Percentiles rank a stretch among this genome's conserved stretches.
phyloP scores from a whole-genome alignment of 2,329 filamentous ascomycete genomes.

The Fusarium miscanthi region DNA sequence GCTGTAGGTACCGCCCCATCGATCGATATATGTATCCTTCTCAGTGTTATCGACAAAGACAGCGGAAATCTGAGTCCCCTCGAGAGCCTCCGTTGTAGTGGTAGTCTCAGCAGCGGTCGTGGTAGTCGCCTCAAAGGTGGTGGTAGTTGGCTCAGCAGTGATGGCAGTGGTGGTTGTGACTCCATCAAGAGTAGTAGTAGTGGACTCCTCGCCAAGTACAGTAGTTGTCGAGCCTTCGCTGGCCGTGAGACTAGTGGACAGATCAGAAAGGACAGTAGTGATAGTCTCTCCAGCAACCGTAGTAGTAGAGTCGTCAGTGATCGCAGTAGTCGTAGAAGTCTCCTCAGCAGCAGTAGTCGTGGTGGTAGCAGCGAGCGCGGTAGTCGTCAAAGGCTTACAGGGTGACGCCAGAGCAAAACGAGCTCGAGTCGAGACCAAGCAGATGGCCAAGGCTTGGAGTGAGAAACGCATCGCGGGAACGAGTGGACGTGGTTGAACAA shows the following conservation, averaged over 20 bases:
- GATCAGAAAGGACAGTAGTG: background rate
- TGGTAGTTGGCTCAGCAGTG: background rate
- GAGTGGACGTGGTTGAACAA: background rate
- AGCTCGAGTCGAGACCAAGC: background rate
- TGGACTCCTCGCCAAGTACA: background rate
- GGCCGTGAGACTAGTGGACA: background rate
- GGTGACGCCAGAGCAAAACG: background rate
- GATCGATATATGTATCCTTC: background rate
- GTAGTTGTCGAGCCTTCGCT: background rate
- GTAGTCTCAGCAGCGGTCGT: background rate
- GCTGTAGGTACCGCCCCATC: background rate
- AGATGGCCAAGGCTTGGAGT: background rate
- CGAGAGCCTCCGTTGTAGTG: accelerated
- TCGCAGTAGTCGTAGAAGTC: accelerated
- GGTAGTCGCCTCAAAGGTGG: background rate
- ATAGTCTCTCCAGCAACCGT: background rate
- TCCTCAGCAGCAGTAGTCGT: background rate
- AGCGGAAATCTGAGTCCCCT: accelerated
- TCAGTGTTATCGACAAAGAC: accelerated
- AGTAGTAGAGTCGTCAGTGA: background rate
- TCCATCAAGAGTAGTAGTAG: background rate
- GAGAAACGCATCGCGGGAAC: background rate
- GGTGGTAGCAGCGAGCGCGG: background rate
- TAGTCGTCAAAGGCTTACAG: background rate
- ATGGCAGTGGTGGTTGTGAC: background rate